phyloP scores from a whole-genome alignment of 495 filamentous ascomycete species.

The Trypethelium eluteriae region DNA sequence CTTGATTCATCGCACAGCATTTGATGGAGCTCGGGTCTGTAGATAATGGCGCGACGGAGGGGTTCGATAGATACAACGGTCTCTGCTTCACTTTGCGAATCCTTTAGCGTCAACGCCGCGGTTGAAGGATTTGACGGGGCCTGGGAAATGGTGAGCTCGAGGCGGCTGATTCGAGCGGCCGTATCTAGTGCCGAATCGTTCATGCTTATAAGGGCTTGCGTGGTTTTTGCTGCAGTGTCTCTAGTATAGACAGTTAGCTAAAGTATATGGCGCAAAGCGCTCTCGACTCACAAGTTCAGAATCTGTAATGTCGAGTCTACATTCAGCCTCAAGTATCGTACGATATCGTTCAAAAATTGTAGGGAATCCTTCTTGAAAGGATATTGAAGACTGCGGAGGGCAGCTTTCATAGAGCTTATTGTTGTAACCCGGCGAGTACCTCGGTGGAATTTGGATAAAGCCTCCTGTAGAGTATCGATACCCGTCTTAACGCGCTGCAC shows the following conservation, averaged over 20 bases:
- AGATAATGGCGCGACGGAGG: slow-evolving; percentile 4
- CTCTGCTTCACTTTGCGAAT: slow-evolving; percentile 6
- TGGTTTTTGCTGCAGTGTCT: slow-evolving; percentile 9
- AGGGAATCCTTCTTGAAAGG: slow-evolving; percentile 5
- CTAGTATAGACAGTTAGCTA: not conserved
- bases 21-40: slow-evolving; percentile 3
- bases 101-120: slow-evolving; percentile 1
- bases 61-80: not conserved
- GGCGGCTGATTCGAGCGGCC: not conserved
- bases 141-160: slow-evolving; percentile 8
- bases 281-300: not conserved
- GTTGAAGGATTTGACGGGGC: not conserved
- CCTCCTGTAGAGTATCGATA: slow-evolving; percentile 3
- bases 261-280: not conserved
- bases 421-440: not conserved
- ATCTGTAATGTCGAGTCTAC: not conserved
- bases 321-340: slow-evolving; percentile 6
- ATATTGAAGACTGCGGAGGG: not conserved
- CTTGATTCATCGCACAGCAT: slow-evolving; percentile 1
- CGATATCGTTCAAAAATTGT: slow-evolving; percentile 9
- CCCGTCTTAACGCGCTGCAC: not conserved
- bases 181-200: not conserved
- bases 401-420: not conserved
- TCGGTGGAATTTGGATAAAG: slow-evolving; percentile 1
- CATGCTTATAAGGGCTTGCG: not conserved